A percentile compares a stretch with the other conserved stretches of the same genome.
phyloP scores from a whole-genome alignment of 495 filamentous ascomycete species.

The Podospora anserina region DNA sequence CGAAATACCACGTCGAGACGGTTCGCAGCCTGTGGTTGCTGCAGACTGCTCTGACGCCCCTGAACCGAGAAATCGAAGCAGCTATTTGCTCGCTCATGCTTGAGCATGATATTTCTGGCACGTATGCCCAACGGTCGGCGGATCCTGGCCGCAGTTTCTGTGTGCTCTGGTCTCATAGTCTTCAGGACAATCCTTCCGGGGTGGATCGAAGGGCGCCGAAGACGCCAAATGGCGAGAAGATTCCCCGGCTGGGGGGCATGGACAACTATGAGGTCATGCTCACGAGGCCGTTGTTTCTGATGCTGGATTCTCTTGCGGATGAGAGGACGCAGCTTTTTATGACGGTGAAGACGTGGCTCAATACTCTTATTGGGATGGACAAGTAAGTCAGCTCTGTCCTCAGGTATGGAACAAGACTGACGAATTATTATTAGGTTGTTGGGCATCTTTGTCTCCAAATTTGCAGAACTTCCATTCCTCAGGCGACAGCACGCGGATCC shows the following conservation, averaged over 20 bases:
- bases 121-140: slow-evolving; percentile 50
- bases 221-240: slow-evolving; percentile 47
- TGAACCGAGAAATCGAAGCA: slow-evolving; percentile 66
- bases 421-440: slow-evolving; percentile 45
- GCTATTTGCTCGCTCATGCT: slow-evolving; percentile 73
- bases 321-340: slow-evolving; percentile 70
- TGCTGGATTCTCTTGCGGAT: slow-evolving; percentile 75
- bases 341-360: slow-evolving; percentile 77
- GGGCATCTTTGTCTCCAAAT: slow-evolving; percentile 53
- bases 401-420: slow-evolving; percentile 1
- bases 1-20: slow-evolving; percentile 90
- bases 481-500: slow-evolving; percentile 29
- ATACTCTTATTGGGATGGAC: slow-evolving; percentile 65
- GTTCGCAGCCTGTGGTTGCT: slow-evolving; percentile 83
- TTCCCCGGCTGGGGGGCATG: slow-evolving; percentile 46
- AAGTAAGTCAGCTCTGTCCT: slow-evolving; percentile 42
- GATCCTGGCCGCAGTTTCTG: slow-evolving; percentile 63
- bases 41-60: slow-evolving; percentile 56
- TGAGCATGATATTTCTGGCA: slow-evolving; percentile 47
- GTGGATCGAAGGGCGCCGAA: slow-evolving; percentile 48
- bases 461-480: slow-evolving; percentile 54
- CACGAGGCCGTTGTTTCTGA: slow-evolving; percentile 74
- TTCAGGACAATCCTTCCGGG: slow-evolving; percentile 55
- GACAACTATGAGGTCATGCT: slow-evolving; percentile 66
- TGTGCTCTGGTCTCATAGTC: slow-evolving; percentile 75